Evolutionary conservation across 2,329 filamentous ascomycete genomes (phyloP).

Genomic region (Aotearoamyces nothofagi): DNA sequence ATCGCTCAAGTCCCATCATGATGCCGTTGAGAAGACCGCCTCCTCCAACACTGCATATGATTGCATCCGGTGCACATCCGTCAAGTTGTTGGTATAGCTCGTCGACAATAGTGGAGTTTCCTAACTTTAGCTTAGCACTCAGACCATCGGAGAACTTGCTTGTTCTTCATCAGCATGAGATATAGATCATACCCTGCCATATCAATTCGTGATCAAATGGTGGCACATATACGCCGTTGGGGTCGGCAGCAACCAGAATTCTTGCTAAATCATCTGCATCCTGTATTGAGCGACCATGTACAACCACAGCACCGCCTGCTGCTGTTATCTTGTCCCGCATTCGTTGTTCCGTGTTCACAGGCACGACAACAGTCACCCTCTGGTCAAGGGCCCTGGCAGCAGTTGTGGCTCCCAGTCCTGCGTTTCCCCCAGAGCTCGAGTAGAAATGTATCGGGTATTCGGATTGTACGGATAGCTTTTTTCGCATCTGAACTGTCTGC

Average conservation of each 20-base stretch:
- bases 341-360: constrained; percentile 43
- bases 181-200: constrained; percentile 57
- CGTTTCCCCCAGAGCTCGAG: constrained; percentile 67
- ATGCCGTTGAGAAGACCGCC: constrained; percentile 69
- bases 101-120: constrained; percentile 22
- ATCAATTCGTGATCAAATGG: constrained; percentile 55
- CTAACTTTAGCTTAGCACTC: constrained; percentile 1
- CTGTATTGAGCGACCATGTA: not conserved
- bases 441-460: constrained; percentile 48
- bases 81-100: constrained; percentile 17
- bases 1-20: constrained; percentile 36
- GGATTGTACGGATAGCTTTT: not conserved
- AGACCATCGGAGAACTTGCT: too few relatives aligned
- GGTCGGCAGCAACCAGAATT: constrained; percentile 7
- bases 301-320: not conserved
- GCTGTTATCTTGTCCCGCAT: constrained; percentile 50
- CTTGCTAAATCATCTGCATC: not conserved
- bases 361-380: constrained; percentile 63
- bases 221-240: constrained; percentile 43
- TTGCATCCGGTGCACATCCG: constrained; percentile 39
- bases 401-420: constrained; percentile 67
- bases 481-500: constrained; percentile 14
- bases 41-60: constrained; percentile 68
- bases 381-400: constrained; percentile 49
- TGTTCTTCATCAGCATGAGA: too few relatives aligned